phyloP scores from a whole-genome alignment of 768 basidiomycete genomes.

The Suillus discolor region DNA sequence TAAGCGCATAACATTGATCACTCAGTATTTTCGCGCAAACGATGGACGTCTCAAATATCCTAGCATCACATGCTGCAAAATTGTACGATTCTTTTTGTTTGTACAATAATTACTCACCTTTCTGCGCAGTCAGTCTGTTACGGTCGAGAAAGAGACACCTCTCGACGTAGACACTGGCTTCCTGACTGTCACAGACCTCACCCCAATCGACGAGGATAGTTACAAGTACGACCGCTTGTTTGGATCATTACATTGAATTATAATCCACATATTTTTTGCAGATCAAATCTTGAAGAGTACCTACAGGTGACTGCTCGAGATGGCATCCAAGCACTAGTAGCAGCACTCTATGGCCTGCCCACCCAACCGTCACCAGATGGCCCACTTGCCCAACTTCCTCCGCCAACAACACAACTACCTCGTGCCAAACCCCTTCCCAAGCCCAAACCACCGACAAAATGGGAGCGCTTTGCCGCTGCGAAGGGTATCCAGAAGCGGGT shows the following conservation, averaged over 20 bases:
- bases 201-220: constrained; percentile 80
- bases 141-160: constrained; percentile 78
- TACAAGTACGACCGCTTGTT: constrained; percentile 61
- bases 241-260: not conserved
- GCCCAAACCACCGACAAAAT: constrained; percentile 91
- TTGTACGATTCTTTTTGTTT: constrained; percentile 47
- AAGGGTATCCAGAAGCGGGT: constrained; percentile 89
- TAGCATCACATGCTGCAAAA: constrained; percentile 74
- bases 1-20: not conserved
- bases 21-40: constrained; percentile 1
- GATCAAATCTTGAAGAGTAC: constrained; percentile 78
- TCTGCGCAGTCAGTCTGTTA: constrained; percentile 57
- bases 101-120: constrained; percentile 3
- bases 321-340: constrained; percentile 79
- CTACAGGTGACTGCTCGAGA: constrained; percentile 79
- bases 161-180: constrained; percentile 82
- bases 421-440: constrained; percentile 93
- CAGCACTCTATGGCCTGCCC: constrained; percentile 82
- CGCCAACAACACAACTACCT: constrained; percentile 76
- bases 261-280: constrained; percentile 29
- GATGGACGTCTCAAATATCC: constrained; percentile 85
- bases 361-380: constrained; percentile 76
- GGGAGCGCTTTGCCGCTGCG: constrained; percentile 92
- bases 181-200: constrained; percentile 84
- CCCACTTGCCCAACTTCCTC: constrained; percentile 79